Percentiles rank a stretch among this genome's conserved stretches.
phyloP scores from a whole-genome alignment of 2,329 filamentous ascomycete genomes.

The Aspergillus sp. region DNA sequence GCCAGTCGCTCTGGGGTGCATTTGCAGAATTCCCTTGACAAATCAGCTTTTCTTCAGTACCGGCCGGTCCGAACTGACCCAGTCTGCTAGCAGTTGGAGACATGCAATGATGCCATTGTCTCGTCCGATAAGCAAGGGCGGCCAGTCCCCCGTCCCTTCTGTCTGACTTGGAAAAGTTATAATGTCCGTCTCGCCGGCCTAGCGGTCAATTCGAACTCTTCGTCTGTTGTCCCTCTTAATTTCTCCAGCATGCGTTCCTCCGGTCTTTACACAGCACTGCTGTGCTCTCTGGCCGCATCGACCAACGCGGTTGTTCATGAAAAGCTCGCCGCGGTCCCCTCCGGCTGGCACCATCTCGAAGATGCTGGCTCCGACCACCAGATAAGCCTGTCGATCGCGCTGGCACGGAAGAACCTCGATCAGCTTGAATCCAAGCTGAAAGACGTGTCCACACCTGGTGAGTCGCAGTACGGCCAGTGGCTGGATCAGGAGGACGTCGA shows the following conservation, averaged over 20 bases:
- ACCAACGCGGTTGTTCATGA: constrained; percentile 2
- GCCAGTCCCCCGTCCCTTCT: background rate
- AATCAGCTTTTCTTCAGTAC: background rate
- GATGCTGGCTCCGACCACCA: constrained; percentile 18
- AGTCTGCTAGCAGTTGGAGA: background rate
- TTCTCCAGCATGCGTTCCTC: constrained; percentile 2
- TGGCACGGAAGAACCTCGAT: constrained; percentile 33
- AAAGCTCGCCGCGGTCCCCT: constrained; percentile 3
- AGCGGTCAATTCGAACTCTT: background rate
- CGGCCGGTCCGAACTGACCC: background rate
- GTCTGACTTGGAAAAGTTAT: background rate
- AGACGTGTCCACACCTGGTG: constrained; percentile 51
- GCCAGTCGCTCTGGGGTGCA: background rate
- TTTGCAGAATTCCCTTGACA: background rate
- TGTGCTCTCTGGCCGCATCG: constrained; percentile 5
- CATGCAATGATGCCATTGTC: background rate
- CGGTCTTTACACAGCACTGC: constrained; percentile 5
- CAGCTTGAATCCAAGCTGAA: constrained; percentile 43
- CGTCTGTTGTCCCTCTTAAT: background rate
- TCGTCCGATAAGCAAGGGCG: constrained; percentile 2
- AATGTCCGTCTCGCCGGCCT: background rate
- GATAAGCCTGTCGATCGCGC: constrained; percentile 25
- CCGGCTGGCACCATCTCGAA: constrained; percentile 3
- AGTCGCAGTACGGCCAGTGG: constrained; percentile 53
- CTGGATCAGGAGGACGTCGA: constrained; percentile 49